A percentile compares a stretch with the other conserved stretches of the same genome.
These are phyloP conservation scores for Pinus tabuliformis DNA, from an alignment of 75 land plant genomes.

Conservation along the genomic window DNA sequence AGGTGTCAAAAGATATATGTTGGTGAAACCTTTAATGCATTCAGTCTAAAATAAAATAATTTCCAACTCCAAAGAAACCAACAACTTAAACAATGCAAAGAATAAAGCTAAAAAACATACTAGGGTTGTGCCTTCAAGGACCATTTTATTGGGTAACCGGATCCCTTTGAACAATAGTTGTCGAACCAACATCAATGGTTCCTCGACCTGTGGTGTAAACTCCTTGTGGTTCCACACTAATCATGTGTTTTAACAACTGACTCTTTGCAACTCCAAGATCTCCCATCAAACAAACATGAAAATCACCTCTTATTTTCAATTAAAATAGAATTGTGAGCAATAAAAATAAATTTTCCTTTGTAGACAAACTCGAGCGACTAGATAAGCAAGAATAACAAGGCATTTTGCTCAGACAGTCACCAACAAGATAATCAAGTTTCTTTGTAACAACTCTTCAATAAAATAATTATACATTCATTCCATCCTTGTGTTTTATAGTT, in stretches of 20 bases:
- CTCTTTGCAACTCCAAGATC: slow-evolving; percentile 99
- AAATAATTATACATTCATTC: slow-evolving; percentile 76
- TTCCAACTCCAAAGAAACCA: background rate
- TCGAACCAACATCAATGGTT: slow-evolving; percentile 99
- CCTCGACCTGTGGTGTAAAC: slow-evolving; percentile 95
- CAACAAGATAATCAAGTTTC: background rate
- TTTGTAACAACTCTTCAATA: background rate
- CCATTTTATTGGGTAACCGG: slow-evolving; percentile 94
- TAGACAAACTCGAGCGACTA: background rate
- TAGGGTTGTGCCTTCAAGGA: slow-evolving; percentile 97
- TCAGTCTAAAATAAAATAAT: background rate
- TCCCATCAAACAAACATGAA: slow-evolving; percentile 97
- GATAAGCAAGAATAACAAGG: background rate
- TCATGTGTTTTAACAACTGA: slow-evolving; percentile 96
- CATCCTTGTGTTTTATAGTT: slow-evolving; percentile 83
- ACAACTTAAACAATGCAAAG: background rate
- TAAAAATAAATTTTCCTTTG: background rate
- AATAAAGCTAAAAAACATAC: slow-evolving; percentile 30
- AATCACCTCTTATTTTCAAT: slow-evolving; percentile 91
- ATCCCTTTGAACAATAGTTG: slow-evolving; percentile 95
- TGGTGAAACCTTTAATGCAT: background rate
- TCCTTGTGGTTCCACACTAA: slow-evolving; percentile 93
- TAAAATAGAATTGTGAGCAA: background rate
- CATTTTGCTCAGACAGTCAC: background rate
- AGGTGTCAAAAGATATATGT: background rate